Evolutionary conservation across 2,329 filamentous ascomycete genomes (phyloP).

Genomic region (Ambrosiella xylebori): DNA sequence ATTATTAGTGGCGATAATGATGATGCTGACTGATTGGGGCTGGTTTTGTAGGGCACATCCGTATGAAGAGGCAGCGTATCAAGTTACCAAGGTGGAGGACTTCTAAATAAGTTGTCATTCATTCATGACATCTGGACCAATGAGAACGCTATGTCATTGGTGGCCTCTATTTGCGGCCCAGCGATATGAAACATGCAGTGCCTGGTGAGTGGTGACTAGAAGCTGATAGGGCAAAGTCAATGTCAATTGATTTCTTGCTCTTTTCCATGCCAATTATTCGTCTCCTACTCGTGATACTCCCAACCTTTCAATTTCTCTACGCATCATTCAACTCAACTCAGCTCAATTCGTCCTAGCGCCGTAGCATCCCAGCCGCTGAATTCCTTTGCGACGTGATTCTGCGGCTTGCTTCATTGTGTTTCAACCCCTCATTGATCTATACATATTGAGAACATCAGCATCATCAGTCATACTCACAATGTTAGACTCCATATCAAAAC

Average conservation of each 20-base stretch:
- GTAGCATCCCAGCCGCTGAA: neutral
- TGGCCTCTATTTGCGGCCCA: no score
- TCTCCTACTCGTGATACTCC: no score
- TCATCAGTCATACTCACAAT: constrained; percentile 21
- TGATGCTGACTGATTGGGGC: neutral
- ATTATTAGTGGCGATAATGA: neutral
- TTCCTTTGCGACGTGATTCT: neutral
- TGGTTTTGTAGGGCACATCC: constrained; percentile 27
- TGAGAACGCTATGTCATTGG: neutral
- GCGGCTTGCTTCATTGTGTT: no score
- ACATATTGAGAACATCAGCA: no score
- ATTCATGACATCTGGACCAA: no score
- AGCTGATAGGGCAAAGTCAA: neutral
- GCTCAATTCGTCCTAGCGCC: neutral
- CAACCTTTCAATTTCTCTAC: no score
- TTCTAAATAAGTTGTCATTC: constrained; percentile 19
- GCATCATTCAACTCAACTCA: no score
- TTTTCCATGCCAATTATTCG: no score
- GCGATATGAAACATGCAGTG: no score
- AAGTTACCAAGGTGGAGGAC: constrained; percentile 31
- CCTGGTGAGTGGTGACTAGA: neutral
- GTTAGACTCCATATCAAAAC: constrained; percentile 47
- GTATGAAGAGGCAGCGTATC: constrained; percentile 34
- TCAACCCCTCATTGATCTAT: no score
- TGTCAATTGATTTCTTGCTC: neutral